Evolutionary conservation across 108 stramenopile species (phyloP), one percentile per base, ranked within the genome.

Genomic region (Skeletonema marinoi): DNA sequence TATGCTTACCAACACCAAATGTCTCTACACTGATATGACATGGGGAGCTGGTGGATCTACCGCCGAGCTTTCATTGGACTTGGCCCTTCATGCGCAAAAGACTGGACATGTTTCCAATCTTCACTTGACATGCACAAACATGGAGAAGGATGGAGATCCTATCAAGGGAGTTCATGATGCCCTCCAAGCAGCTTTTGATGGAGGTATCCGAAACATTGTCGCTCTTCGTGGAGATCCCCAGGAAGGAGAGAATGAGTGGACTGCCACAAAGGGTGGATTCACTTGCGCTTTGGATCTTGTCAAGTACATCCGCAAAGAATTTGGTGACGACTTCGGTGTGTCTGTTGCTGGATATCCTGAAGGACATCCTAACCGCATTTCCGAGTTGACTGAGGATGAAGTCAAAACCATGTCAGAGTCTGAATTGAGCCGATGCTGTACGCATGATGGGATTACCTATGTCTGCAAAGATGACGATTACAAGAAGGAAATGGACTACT

Each of bases 11-110:
- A 82, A 89, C 44, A 82, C 91, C 72, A 83, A 84, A 63, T 97
- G 98, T 4, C 87, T 98, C 14, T 99, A 96, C 85, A 92, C 92
- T 46, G 99, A 99, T 80, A 90, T 98, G 81, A 99, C 99, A 9
- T 99, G 98, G 98, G 99, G 99, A 72, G 99, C 99, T 32, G 99
- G 99, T 36, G 99, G 99, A 19, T 97, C 96, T 66, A 99, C 99
- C 21, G 96, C 98, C 14, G 97, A 98, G 4, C 87, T 99, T 32
- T 97, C 97, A 10, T 68, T 99, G 69, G 90, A 98, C 19, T 83
- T 99, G 36, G 93, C 95, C 25, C 63, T 88, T 12, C 86, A 96
- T 65, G 89, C 91, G 9, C 92, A 96, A 50, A 67, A 88, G 46
- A 81, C 85, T 30, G 99, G 99, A 32, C 95, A 97, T 59, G 92